Percentiles rank a stretch among this genome's conserved stretches.
Evolutionary conservation across 345 rosid species (phyloP).

Genomic region (Barbarea vulgaris): DNA sequence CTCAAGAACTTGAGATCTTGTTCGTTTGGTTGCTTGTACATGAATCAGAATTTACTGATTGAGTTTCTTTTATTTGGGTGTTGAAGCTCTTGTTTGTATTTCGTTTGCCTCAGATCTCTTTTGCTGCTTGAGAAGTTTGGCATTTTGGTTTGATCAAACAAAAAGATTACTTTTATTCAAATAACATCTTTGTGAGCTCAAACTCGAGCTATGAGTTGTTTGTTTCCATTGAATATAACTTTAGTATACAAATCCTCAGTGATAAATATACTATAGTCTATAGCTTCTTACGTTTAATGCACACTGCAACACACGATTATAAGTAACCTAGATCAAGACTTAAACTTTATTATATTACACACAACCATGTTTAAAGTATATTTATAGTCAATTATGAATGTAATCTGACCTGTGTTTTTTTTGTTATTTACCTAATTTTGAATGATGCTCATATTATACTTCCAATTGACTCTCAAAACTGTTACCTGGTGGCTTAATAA

Average conservation of each 20-base stretch:
- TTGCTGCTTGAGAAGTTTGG: constrained; percentile 3
- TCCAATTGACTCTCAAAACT: not conserved
- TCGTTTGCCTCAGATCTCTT: constrained; percentile 8
- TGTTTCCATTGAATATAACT: not conserved
- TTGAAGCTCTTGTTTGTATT: constrained; percentile 16
- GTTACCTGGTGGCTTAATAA: not conserved
- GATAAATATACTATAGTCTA: no score
- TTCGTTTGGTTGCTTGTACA: not conserved
- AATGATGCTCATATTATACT: not conserved
- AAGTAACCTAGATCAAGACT: not conserved
- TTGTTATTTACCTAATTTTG: not conserved
- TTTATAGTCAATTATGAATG: not conserved
- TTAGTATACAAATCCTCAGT: no score
- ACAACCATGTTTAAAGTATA: not conserved
- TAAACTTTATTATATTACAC: not conserved
- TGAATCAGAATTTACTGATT: constrained; percentile 1
- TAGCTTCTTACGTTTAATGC: not conserved
- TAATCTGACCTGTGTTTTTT: not conserved
- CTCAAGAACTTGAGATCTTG: constrained; percentile 14
- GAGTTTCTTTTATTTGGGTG: not conserved
- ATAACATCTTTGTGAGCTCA: not conserved
- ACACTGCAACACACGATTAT: not conserved
- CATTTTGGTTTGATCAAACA: constrained; percentile 17
- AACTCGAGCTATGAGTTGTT: not conserved
- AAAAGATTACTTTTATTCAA: not conserved